Conservation (phyloP, 2,329 filamentous ascomycete genomes). For the Xylariaceae sp. region DNA sequence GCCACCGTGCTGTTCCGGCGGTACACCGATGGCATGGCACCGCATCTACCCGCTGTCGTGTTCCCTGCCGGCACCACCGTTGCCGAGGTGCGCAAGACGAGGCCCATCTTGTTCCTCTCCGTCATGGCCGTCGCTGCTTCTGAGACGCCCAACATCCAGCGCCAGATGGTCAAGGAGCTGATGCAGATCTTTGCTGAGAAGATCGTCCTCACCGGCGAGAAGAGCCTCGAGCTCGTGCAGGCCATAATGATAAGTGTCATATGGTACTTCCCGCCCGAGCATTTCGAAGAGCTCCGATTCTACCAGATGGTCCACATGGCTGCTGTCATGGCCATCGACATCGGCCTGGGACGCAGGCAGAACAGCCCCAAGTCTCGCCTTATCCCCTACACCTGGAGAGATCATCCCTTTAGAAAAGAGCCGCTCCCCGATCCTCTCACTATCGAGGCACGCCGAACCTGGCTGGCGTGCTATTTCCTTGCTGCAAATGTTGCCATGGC, state of each 20-base stretch:
- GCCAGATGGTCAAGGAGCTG: conserved; percentile 63
- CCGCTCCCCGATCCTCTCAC: conserved; percentile 50
- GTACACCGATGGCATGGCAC: conserved; percentile 59
- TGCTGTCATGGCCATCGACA: conserved; percentile 77
- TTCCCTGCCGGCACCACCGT: conserved; percentile 54
- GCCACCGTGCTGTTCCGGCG: conserved; percentile 55
- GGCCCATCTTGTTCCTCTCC: conserved; percentile 68
- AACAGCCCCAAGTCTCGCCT: conserved; percentile 36
- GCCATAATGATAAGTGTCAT: conserved; percentile 71
- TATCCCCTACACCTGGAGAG: conserved; percentile 39
- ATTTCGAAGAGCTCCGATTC: conserved; percentile 84
- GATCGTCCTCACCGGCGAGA: conserved; percentile 72
- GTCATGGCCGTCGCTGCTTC: conserved; percentile 65
- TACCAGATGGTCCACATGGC: conserved; percentile 83
- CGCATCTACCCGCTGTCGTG: conserved; percentile 61
- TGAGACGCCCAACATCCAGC: conserved; percentile 55
- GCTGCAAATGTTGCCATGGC: conserved; percentile 60
- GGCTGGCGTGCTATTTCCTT: conserved; percentile 59
- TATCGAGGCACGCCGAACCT: conserved; percentile 55
- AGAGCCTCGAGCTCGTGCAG: conserved; percentile 80
- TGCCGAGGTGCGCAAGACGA: conserved; percentile 54
- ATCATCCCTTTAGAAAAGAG: conserved; percentile 41
- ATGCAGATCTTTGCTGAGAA: conserved; percentile 72
- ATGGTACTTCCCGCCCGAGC: conserved; percentile 82
- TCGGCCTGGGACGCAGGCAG: conserved; percentile 61